Evolutionary conservation across 805 yeast genomes (phyloP), one percentile per base, ranked within the genome.

Genomic region (Nakazawaea anatomiae): DNA sequence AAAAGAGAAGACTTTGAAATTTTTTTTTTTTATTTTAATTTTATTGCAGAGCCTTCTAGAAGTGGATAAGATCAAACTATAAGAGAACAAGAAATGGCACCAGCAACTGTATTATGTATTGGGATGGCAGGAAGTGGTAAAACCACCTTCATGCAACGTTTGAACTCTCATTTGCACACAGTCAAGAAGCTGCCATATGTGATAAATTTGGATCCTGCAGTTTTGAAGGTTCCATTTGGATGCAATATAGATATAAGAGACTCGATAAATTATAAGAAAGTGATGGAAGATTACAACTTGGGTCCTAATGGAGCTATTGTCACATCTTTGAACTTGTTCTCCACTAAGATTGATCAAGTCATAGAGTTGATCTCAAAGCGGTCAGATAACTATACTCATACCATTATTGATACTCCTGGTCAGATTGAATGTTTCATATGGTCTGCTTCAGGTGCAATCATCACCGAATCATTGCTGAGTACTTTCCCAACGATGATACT

Each of bases 281-380:
- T 94, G 42, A 94, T 92, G 98, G 94, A 90, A 59, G 91, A 91
- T 63, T 89, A 92, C 64, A 86, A 88, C 52, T 68, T 94, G 52
- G 99, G 99, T 0, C 99, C 99, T 11, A 94, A 94, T 64, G 99
- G 99, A 52, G 98, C 98, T 2, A 94, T 94, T 63, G 96, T 95
- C 56, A 94, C 99, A 0, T 89, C 96, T 25, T 74, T 94, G 54
- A 94, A 94, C 64, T 72, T 94, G 47, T 94, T 94, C 63, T 75
- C 97, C 46, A 94, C 99, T 11, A 94, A 94, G 68, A 89, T 94
- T 52, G 99, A 94, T 66, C 99, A 94, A 70, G 97, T 94, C 4
- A 83, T 94, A 46, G 77, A 79, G 39, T 72, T 94, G 39, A 87
- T 92, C 25, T 96, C 90, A 61, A 89, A 90, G 62, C 80, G 92